A percentile compares a stretch with the other conserved stretches of the same genome.
These are phyloP conservation scores for Alloteropsis angusta DNA, from an alignment of 202 grass and related monocot species.

Conservation along the genomic window DNA sequence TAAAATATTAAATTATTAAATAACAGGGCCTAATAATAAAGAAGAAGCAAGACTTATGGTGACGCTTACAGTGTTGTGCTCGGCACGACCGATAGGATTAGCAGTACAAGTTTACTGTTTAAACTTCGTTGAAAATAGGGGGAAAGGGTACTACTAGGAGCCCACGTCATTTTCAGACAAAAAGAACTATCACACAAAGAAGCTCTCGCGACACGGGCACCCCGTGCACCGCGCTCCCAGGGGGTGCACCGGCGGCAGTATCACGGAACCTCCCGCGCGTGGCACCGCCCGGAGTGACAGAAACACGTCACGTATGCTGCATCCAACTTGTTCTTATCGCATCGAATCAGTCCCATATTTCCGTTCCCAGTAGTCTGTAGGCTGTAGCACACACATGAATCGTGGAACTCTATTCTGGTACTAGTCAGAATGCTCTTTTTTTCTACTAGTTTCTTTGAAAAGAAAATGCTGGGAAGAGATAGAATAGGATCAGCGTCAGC, in stretches of 20 bases:
- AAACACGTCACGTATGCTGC: not conserved
- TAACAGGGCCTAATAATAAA: not conserved
- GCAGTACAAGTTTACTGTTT: not conserved
- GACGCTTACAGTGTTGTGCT: not conserved
- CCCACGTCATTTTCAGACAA: conserved; percentile 10
- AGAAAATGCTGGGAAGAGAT: not conserved
- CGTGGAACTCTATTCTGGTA: not conserved
- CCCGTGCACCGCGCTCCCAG: not conserved
- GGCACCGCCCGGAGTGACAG: not conserved
- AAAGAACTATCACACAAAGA: not conserved
- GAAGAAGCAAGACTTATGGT: not conserved
- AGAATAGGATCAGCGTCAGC: not conserved
- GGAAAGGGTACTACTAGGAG: not conserved
- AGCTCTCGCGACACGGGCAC: not conserved
- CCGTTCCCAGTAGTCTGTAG: not conserved
- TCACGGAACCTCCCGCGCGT: conserved; percentile 19
- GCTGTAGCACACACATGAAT: not conserved
- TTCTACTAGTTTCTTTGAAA: not conserved
- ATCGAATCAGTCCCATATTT: conserved; percentile 3
- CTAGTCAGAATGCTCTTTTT: not conserved
- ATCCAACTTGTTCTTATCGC: conserved; percentile 15
- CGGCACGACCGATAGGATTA: not conserved
- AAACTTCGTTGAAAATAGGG: not conserved
- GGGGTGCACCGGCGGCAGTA: not conserved
- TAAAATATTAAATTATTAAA: not conserved